phyloP scores from a whole-genome alignment of 2,329 filamentous ascomycete genomes.

The Saccharata proteae region DNA sequence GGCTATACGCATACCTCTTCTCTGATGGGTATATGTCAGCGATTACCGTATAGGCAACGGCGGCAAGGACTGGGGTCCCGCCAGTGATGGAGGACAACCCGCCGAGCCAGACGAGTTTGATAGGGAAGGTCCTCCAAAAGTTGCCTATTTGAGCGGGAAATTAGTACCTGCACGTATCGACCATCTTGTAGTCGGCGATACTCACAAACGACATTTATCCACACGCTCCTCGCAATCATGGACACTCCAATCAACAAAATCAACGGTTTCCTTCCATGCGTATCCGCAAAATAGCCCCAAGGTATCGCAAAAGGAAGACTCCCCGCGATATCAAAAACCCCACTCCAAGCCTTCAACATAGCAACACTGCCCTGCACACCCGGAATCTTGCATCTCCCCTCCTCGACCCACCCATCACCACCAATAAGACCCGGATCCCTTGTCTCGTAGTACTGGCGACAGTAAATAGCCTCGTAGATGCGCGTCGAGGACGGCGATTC shows the following conservation, averaged over 20 bases:
- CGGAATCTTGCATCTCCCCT: conserved; percentile 37
- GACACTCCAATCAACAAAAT: conserved; percentile 16
- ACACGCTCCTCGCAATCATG: conserved; percentile 13
- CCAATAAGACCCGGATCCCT: conserved; percentile 19
- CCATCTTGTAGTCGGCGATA: neutral
- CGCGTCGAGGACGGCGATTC: conserved; percentile 33
- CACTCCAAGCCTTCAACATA: conserved; percentile 37
- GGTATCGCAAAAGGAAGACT: conserved; percentile 26
- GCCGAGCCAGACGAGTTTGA: conserved; percentile 20
- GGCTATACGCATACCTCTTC: conserved; percentile 7
- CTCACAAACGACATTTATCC: conserved; percentile 20
- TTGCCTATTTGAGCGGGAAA: conserved; percentile 11
- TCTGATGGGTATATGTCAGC: conserved; percentile 19
- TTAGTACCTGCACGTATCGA: neutral
- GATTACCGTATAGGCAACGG: conserved; percentile 17
- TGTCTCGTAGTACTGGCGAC: conserved; percentile 36
- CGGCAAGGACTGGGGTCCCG: conserved; percentile 14
- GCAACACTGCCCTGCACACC: conserved; percentile 41
- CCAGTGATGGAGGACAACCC: conserved; percentile 19
- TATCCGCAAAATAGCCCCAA: conserved; percentile 23
- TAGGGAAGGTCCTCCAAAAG: conserved; percentile 21
- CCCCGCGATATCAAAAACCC: conserved; percentile 36
- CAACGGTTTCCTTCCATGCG: conserved; percentile 21
- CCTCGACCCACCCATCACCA: conserved; percentile 18
- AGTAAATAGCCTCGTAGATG: conserved; percentile 43